Evolutionary conservation across 2,329 filamentous ascomycete genomes (phyloP).

Genomic region (Arthrobotrys conoides): DNA sequence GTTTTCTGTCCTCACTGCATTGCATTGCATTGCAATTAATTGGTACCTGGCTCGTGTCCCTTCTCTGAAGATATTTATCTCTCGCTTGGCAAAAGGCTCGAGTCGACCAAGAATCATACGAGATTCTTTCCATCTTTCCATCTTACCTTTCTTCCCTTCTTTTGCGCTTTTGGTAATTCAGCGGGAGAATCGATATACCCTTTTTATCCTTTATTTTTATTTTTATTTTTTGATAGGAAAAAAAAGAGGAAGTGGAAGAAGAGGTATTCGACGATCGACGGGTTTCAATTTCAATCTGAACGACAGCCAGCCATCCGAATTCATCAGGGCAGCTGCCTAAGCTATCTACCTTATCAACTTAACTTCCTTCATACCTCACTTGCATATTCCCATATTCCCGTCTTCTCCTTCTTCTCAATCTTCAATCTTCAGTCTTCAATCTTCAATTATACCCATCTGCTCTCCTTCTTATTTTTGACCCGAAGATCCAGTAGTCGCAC

Average conservation of each 20-base stretch:
- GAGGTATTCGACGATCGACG: slow-evolving; percentile 38
- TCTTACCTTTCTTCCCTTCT: neutral
- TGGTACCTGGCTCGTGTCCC: slow-evolving; percentile 4
- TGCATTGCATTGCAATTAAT: no score
- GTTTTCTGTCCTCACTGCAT: slow-evolving; percentile 21
- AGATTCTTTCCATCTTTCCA: neutral
- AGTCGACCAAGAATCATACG: slow-evolving; percentile 32
- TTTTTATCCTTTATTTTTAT: neutral
- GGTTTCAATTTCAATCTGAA: slow-evolving; percentile 45
- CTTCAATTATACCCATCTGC: slow-evolving; percentile 16
- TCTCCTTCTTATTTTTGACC: neutral
- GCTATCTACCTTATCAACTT: slow-evolving; percentile 9
- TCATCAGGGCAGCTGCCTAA: slow-evolving; percentile 44
- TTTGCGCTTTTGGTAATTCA: slow-evolving; percentile 1
- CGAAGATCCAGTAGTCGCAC: neutral
- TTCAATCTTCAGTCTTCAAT: neutral
- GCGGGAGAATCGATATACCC: no score
- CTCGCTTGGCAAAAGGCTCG: neutral
- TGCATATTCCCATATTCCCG: neutral
- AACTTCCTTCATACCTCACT: slow-evolving; percentile 2
- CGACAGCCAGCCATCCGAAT: slow-evolving; percentile 48
- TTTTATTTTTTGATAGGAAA: neutral
- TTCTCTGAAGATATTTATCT: neutral
- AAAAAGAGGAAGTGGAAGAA: neutral
- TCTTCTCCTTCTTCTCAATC: slow-evolving; percentile 3